These are phyloP conservation scores for Rhodofomes roseus DNA, from an alignment of 1,284 basidiomycete genomes.

Conservation along the genomic window DNA sequence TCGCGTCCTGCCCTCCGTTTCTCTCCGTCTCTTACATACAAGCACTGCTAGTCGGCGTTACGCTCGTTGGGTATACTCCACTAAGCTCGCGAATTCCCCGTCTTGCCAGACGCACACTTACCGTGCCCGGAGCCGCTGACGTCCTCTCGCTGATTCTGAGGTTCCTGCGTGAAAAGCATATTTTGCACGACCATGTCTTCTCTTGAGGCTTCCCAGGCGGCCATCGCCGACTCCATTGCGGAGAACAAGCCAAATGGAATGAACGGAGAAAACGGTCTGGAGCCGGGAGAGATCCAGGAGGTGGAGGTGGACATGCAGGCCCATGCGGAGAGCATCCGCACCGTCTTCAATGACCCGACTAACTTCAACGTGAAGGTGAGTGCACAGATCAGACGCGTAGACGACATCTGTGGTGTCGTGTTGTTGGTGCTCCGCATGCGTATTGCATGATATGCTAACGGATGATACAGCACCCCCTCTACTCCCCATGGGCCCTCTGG, in stretches of 20 bases:
- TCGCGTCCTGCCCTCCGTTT: neutral
- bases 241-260: constrained; percentile 39
- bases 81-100: neutral
- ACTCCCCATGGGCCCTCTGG: constrained; percentile 95
- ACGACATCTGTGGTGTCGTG: neutral
- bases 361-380: constrained; percentile 90
- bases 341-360: constrained; percentile 86
- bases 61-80: constrained; percentile 4
- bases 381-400: neutral
- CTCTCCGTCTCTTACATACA: neutral
- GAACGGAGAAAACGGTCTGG: constrained; percentile 38
- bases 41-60: constrained; percentile 4
- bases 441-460: neutral
- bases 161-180: neutral
- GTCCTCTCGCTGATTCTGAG: neutral
- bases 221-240: constrained; percentile 64
- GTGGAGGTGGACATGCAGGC: constrained; percentile 77
- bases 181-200: constrained; percentile 20
- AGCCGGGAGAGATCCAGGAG: constrained; percentile 77
- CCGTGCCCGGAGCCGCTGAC: neutral
- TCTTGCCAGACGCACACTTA: neutral
- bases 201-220: constrained; percentile 70
- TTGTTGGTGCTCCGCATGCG: neutral
- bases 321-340: constrained; percentile 79
- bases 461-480: constrained; percentile 75